Base-by-base conservation (phyloP, 495 filamentous ascomycete genomes). In the Patellaria atrata region DNA sequence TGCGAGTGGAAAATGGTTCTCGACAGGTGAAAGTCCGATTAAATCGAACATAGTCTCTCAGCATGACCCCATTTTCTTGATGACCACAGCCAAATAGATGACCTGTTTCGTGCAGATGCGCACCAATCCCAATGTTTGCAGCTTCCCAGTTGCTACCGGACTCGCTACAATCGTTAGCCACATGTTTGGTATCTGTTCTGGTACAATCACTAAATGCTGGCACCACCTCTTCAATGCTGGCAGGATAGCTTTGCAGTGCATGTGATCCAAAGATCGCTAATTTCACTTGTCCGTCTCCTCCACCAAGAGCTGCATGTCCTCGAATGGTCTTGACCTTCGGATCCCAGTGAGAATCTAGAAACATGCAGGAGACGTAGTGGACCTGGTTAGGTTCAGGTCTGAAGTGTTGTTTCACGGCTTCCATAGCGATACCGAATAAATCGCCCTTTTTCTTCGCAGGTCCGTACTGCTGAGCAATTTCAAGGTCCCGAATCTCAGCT, bases 261-360 rank as follows among this genome's bases (percentile, higher is more conserved):
- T 94, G 86, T 4, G 84, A 92, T 13, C 86, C 86, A 50, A 91
- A 94, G 22, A 94, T 79, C 4, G 73, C 85, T 43, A 94, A 66
- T 27, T 85, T 75, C 34, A 94, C 63, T 33, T 79, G 71, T 18
- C 68, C 79, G 21, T 61, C 63, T 13, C 59, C 67, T 2, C 79
- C 79, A 12, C 77, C 76, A 10, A 89, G 57, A 2, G 83, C 82
- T 5, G 86, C 84, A 57, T 94, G 86, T 3, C 76, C 82, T 4
- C 71, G 73, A 15, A 91, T 73, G 0, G 66, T 68, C 39, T 81
- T 76, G 5, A 66, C 55, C 10, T 57, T 53, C 5, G 65, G 72
- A 48, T 94, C 84, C 83, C 83, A 94, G 50, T 91, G 82, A 5
- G 81, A 65, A 52, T 94, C 86, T 16, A 94, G 59, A 4, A 91